Base-by-base conservation (phyloP, 106 monocot genomes). In the Dioscorea alata region DNA sequence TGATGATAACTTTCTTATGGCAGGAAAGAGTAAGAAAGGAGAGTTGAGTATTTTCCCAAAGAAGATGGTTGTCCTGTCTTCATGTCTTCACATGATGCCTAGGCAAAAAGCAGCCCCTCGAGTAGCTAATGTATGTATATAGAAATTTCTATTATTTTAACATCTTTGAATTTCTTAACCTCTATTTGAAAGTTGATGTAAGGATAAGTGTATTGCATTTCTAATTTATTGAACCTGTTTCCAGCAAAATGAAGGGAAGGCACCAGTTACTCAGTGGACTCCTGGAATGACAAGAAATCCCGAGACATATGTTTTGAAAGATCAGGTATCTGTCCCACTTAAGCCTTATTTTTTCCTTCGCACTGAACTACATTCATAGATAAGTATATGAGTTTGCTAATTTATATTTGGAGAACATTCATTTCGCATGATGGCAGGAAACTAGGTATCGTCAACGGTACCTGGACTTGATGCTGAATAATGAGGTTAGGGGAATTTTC, bases 71-170 rank as follows among this genome's bases (percentile, higher is more conserved):
- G 92, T 97, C 35, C 91, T 97, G 34, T 92, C 96, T 1, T 84
- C 82, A 35, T 97, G 96, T 57, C 96, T 97, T 73, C 96, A 97
- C 49, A 97, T 97, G 96, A 92, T 97, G 92, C 96, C 96, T 22
- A 80, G 86, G 34, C 83, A 91, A 65, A 90, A 85, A 74, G 79
- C 80, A 64, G 84, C 59, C 50, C 74, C 81, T 61, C 61, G 77
- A 53, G 31, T 34, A 20, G 84, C 63, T 66, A 77, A 56, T 68
- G 50, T 42, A 10, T 42, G 6, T 6, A 8, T 42, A 42, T 42
- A 42, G 42, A 42, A 42, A 42, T 0, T 42, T 42, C 42, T 42
- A 42, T 42, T 42, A 42, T 10, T 10, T 1, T 42, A 6, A 42
- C 42, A 34, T 7, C 34, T 34, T 34, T 42, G 2, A 8, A 0